Evolutionary conservation across 1,284 basidiomycete species (phyloP).

Genomic region (Cryptococcus amylolentus): DNA sequence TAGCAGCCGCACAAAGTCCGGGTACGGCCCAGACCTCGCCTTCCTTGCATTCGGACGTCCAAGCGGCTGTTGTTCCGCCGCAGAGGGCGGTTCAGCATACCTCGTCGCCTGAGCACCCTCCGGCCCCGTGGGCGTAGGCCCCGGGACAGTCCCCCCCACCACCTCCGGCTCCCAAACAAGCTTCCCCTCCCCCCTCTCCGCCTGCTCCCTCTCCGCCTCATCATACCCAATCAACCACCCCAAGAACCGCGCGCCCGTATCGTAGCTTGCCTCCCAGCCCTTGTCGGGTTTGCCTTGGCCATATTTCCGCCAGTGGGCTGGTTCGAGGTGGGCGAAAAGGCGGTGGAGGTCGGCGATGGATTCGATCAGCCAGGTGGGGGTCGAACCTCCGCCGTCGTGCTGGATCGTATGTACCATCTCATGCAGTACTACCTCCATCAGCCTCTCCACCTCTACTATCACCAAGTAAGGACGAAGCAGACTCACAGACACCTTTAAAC

Average conservation of each 20-base stretch:
- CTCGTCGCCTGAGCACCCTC: slow-evolving; percentile 9
- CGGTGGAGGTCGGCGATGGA: slow-evolving; percentile 34
- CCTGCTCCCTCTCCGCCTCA: neutral
- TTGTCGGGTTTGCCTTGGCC: slow-evolving; percentile 24
- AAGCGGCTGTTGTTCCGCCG: neutral
- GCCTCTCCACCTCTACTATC: neutral
- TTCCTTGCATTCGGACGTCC: slow-evolving; percentile 2
- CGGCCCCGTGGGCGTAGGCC: neutral
- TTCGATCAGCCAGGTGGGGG: slow-evolving; percentile 35
- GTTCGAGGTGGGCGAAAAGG: slow-evolving; percentile 24
- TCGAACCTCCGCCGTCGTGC: slow-evolving; percentile 25
- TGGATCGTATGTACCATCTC: slow-evolving; percentile 36
- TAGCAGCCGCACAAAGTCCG: slow-evolving; percentile 25
- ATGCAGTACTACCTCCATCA: slow-evolving; percentile 23
- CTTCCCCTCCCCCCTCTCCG: slow-evolving; percentile 5
- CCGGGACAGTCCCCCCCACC: neutral
- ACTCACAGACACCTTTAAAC: slow-evolving; percentile 43
- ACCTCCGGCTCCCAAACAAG: neutral
- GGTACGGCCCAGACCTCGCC: slow-evolving; percentile 25
- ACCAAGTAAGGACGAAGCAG: neutral
- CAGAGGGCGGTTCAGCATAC: slow-evolving; percentile 8
- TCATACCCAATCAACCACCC: slow-evolving; percentile 25
- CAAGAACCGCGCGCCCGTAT: slow-evolving; percentile 34
- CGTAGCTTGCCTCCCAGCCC: slow-evolving; percentile 37
- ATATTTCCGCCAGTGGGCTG: slow-evolving; percentile 32